These are phyloP conservation scores for Neoascochyta sp. DNA, from an alignment of 2,329 filamentous ascomycete genomes.

Conservation along the genomic window DNA sequence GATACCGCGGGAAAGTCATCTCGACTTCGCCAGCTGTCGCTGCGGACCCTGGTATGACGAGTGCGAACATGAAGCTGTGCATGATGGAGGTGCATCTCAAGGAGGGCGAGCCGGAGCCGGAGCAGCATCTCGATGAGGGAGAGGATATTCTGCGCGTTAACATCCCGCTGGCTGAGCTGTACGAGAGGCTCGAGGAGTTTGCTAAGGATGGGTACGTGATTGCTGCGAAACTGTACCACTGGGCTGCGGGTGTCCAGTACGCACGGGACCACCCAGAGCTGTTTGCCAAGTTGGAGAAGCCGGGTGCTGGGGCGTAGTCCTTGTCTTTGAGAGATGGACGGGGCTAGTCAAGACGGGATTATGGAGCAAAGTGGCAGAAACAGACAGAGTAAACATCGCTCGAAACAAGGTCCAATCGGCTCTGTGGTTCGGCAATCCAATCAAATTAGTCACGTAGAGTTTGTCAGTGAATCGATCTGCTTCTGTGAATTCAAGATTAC, in stretches of 20 bases:
- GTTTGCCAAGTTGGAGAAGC: conserved; percentile 11
- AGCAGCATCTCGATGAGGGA: conserved; percentile 28
- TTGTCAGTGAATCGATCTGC: too few species aligned
- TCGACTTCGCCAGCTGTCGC: conserved; percentile 16
- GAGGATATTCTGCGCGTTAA: conserved; percentile 28
- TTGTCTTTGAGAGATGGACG: not conserved
- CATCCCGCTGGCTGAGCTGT: conserved; percentile 22
- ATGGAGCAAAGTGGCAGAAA: too few species aligned
- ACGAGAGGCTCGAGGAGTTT: conserved; percentile 19
- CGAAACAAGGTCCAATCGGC: too few species aligned
- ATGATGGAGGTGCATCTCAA: conserved; percentile 25
- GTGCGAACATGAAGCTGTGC: conserved; percentile 22
- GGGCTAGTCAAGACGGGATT: not conserved
- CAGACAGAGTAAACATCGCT: too few species aligned
- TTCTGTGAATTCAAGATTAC: too few species aligned
- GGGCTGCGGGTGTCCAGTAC: conserved; percentile 25
- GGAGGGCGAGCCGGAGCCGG: conserved; percentile 17
- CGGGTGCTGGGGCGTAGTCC: conserved; percentile 1
- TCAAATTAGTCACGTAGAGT: too few species aligned
- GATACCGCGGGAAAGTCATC: conserved; percentile 50
- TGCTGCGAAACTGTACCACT: conserved; percentile 29
- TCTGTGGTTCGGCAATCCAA: too few species aligned
- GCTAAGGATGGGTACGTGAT: conserved; percentile 24
- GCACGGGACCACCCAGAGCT: conserved; percentile 23
- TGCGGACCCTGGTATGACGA: conserved; percentile 27